Base-by-base conservation (phyloP, 1,139 yeast species). In the Sporopachydermia cereana region DNA sequence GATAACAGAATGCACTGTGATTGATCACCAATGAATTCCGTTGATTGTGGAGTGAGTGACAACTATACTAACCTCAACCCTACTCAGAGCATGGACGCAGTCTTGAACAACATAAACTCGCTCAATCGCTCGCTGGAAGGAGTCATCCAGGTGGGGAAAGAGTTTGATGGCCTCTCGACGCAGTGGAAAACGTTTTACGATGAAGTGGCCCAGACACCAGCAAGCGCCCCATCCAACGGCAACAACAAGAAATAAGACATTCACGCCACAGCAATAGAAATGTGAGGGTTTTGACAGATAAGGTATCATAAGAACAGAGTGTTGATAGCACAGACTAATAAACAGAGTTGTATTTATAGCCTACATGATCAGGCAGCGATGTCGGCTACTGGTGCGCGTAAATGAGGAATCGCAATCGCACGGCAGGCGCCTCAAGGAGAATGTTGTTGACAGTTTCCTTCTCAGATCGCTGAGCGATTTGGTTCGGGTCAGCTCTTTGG, bases 71-170 rank as follows among this genome's bases (percentile, higher is more conserved):
- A 43, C 48, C 23, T 29, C 20, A 39, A 36, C 27, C 36, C 23
- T n/a, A 24, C 29, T 7, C 18, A 59, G 53, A 66, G 73, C 22
- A 68, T 74, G 74, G 77, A 74, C 47, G 62, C 71, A 2, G 74
- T 74, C 5, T 56, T 74, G 45, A 66, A 69, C 51, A 72, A 71
- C 49, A 55, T 74, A 44, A 72, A 71, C 53, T 66, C 72, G 39
- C 57, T 75, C 43, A 75, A 74, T 52, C 63, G 76, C 42, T 69
- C 77, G 1, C 54, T 75, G 41, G 76, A 73, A 49, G 72, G 69
- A 23, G 67, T 72, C 2, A 64, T 72, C 17, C 74, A 74, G 2
- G 76, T 75, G 3, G 79, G 79, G 2, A 69, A 69, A 50, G 79
- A 74, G 50, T 74, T 75, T 49, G 76, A 74, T 45, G 63, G 67